These are phyloP conservation scores for Microthyrium microscopicum DNA, from an alignment of 2,329 filamentous ascomycete genomes.

Conservation along the genomic window DNA sequence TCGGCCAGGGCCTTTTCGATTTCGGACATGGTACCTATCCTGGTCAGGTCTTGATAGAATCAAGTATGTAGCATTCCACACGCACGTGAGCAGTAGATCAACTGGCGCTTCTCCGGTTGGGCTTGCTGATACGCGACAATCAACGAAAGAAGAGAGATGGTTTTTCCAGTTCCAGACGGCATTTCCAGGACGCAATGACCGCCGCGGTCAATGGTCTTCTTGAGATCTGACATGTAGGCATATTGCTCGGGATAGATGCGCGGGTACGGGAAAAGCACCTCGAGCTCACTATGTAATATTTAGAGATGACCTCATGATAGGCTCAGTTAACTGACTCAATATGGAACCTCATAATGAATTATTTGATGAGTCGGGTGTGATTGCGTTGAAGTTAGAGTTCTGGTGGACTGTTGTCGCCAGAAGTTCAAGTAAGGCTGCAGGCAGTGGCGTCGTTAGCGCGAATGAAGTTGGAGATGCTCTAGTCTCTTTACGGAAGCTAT, in stretches of 20 bases:
- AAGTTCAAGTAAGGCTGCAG: too few relatives aligned
- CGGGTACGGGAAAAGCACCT: conserved; percentile 58
- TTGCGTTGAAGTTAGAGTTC: background rate
- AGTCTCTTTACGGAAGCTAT: too few relatives aligned
- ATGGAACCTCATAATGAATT: conserved; percentile 54
- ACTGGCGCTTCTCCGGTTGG: conserved; percentile 81
- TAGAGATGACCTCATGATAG: conserved; percentile 2
- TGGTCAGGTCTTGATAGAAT: conserved; percentile 1
- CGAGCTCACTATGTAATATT: conserved; percentile 39
- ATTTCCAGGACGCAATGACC: conserved; percentile 97
- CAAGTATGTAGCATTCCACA: background rate
- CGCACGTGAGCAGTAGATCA: conserved; percentile 91
- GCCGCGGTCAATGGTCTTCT: conserved; percentile 77
- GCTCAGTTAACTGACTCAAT: conserved; percentile 40
- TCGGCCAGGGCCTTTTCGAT: conserved; percentile 95
- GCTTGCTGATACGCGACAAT: conserved; percentile 95
- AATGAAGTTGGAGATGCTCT: too few relatives aligned
- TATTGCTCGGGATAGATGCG: conserved; percentile 47
- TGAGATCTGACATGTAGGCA: conserved; percentile 70
- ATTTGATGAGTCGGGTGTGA: background rate
- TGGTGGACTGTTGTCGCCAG: too few relatives aligned
- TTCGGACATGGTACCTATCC: conserved; percentile 84
- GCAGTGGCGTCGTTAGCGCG: too few relatives aligned
- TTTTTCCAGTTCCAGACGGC: conserved; percentile 97
- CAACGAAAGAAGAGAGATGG: conserved; percentile 80